A percentile compares a stretch with the other conserved stretches of the same genome.
Conservation (phyloP, 768 basidiomycete species). For the Cubamyces lactineus region DNA sequence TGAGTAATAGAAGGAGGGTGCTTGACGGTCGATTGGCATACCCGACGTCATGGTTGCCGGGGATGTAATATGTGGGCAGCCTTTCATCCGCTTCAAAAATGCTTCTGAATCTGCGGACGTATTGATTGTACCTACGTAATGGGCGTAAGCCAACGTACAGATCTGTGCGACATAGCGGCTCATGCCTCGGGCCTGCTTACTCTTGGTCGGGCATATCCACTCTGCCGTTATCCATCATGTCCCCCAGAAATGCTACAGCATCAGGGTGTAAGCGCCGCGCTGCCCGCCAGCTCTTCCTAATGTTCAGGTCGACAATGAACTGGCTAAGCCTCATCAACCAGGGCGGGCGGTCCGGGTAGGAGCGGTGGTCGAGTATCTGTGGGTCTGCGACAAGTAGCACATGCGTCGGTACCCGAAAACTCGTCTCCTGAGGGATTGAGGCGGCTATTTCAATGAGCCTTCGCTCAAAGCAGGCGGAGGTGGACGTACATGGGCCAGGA, state of each 20-base stretch:
- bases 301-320: slow-evolving; percentile 75
- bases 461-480: slow-evolving; percentile 11
- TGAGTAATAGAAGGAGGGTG: slow-evolving; percentile 11
- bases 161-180: background rate
- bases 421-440: slow-evolving; percentile 22
- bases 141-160: background rate
- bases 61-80: slow-evolving; percentile 69
- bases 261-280: slow-evolving; percentile 65
- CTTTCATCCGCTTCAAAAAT: slow-evolving; percentile 54
- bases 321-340: slow-evolving; percentile 63
- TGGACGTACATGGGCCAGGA: slow-evolving; percentile 13
- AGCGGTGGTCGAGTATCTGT: slow-evolving; percentile 77
- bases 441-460: slow-evolving; percentile 21
- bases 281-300: slow-evolving; percentile 83
- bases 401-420: slow-evolving; percentile 41
- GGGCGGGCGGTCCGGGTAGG: slow-evolving; percentile 65
- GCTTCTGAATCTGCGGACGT: slow-evolving; percentile 64
- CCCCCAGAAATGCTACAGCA: slow-evolving; percentile 81
- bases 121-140: slow-evolving; percentile 69
- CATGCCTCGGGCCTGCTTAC: slow-evolving; percentile 48
- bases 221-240: slow-evolving; percentile 90
- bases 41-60: slow-evolving; percentile 93
- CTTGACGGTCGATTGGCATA: slow-evolving; percentile 32
- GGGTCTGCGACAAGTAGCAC: slow-evolving; percentile 88
- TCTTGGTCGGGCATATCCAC: slow-evolving; percentile 62